These are phyloP conservation scores for Penicillium rolfsii DNA, from an alignment of 2,329 filamentous ascomycete genomes.

Conservation along the genomic window DNA sequence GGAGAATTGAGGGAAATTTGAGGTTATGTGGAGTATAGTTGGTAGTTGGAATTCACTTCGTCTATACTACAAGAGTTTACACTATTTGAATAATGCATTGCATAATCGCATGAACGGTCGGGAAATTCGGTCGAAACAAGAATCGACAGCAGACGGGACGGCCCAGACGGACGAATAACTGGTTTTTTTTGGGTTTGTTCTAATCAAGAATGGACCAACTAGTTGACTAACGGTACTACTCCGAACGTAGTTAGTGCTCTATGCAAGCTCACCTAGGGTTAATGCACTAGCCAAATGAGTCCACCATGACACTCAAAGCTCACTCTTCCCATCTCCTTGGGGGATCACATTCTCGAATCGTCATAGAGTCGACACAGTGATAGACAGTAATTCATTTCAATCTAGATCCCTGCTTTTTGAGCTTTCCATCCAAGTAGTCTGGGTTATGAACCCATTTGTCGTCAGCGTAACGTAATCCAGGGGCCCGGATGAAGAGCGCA, in stretches of 20 bases:
- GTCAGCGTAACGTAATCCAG: constrained; percentile 5
- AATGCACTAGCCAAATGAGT: neutral
- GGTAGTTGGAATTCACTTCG: neutral
- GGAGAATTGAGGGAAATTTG: neutral
- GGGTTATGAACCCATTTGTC: neutral
- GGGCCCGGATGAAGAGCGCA: neutral
- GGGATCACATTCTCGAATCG: constrained; percentile 4
- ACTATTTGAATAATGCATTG: neutral
- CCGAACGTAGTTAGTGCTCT: neutral
- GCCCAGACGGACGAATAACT: neutral
- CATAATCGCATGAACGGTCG: neutral
- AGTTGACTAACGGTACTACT: too few relatives aligned
- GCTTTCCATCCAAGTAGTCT: neutral
- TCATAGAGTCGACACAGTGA: neutral
- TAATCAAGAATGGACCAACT: neutral
- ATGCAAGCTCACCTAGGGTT: neutral
- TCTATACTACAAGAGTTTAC: neutral
- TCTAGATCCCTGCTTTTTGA: neutral
- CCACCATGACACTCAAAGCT: neutral
- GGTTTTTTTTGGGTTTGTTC: neutral
- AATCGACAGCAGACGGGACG: neutral
- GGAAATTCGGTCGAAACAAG: neutral
- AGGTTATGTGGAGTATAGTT: neutral
- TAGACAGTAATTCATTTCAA: neutral
- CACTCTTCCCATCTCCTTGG: neutral